Evolutionary conservation across 2,329 filamentous ascomycete species (phyloP), one percentile per base, ranked within the genome.

Genomic region (Penicillium sp.): DNA sequence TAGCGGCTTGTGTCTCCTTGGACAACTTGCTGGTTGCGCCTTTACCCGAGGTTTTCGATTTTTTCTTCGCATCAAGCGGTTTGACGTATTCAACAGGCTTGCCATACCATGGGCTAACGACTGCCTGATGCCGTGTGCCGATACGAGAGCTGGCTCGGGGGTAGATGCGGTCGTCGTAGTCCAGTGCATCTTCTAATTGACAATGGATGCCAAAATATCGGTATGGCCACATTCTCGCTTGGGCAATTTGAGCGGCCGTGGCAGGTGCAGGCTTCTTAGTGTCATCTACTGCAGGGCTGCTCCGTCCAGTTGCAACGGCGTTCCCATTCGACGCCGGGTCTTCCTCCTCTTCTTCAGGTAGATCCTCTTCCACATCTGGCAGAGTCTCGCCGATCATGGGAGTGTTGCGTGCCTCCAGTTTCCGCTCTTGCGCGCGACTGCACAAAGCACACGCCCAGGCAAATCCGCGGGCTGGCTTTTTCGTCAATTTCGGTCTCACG

Each of bases 371-470:
- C 1, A 70, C 76, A 30, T 84, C 83, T 3, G 75, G 73, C 14
- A 74, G 76, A 30, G 73, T 68, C 38, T 79, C 80, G 46, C 83
- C 82, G 24, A 89, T 74, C 48, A 87, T 85, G 23, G 92, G 90
- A 0, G 91, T 96, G 68, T 95, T 88, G 58, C 91, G 87, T 58
- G 91, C 91, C 77, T 97, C 92, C 26, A 97, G 79, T 72, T 90
- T 95, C 64, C 90, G 86, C 74, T 97, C 94, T 70, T 96, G 92
- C n/a, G 91, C 92, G 66, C 93, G 87, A 72, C 91, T 97, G 74
- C 94, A 99, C 58, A 93, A 89, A 55, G 90, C 94, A 73, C 94
- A 99, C 28, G 94, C 93, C 94, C 94, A 99, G 4, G 91, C 94
- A 75, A 99, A 99, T 40, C 94, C 94, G 73, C 94, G 88, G 47